Base-by-base conservation (phyloP, 805 yeast species). In the Pichia rugopelliculosa region DNA sequence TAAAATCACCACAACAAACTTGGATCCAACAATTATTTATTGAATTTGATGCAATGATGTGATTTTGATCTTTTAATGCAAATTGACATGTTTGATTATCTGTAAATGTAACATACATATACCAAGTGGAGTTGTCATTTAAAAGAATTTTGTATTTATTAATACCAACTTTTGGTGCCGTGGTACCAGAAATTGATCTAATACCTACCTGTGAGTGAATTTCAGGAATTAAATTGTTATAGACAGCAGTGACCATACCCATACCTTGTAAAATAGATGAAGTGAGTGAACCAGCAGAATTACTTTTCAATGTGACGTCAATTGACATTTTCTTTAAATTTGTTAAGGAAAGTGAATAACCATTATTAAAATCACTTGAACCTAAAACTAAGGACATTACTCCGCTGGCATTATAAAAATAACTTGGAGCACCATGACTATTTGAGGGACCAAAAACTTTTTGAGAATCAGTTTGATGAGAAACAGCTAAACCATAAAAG, bases 401-500 rank as follows among this genome's bases (percentile, higher is more conserved):
- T 50, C 78, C 80, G 1, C 64, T 65, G 55, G 78, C 80, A 54
- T 65, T 69, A 61, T 73, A 81, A 64, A 75, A 80, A 42, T 64
- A 84, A 59, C 72, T 82, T 54, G 79, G 66, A 11, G 76, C 69
- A 45, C 71, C 72, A 36, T 66, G 65, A 23, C 75, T 72, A 36
- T 77, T 73, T 42, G 61, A 67, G 13, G 74, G 72, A n/a, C 79
- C 79, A 55, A 57, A 72, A 2, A 66, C 69, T 47, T 77, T 65
- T 42, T 72, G 71, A 36, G 68, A 57, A 4, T 66, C 58, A 22
- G 69, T 65, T 13, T 80, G 73, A 61, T 83, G 84, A 50, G 80
- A 76, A 39, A 85, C 70, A 3, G 80, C 90, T 45, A 82, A 64
- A 6, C 89, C 89, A 45, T 69, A 72, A 57, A 70, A 73, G 45